phyloP scores from a whole-genome alignment of 805 yeast species.

The Blastobotrys attinorum region DNA sequence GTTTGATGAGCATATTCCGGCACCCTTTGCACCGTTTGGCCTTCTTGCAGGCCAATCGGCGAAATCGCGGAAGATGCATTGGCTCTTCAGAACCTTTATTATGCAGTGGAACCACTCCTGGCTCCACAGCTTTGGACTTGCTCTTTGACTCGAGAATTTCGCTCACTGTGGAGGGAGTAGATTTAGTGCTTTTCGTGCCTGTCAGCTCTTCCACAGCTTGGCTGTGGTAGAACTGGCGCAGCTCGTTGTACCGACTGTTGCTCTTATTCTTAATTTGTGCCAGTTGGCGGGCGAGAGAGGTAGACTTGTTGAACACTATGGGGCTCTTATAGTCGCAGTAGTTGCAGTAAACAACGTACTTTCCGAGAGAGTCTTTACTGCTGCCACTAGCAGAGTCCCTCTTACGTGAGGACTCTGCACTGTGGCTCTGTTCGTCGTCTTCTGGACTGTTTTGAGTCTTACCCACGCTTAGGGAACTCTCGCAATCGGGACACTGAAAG shows the following conservation, averaged over 20 bases:
- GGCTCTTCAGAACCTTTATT: conserved; percentile 8
- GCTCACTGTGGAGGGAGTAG: neutral
- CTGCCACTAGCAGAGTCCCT: no score
- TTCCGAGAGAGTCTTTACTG: conserved; percentile 6
- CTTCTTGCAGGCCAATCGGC: conserved; percentile 22
- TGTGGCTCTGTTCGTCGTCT: no score
- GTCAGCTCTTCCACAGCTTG: conserved; percentile 1
- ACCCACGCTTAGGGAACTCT: conserved; percentile 12
- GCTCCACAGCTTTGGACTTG: neutral
- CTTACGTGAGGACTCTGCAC: no score
- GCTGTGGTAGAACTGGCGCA: neutral
- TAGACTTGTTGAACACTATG: neutral
- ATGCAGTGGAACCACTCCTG: conserved; percentile 1
- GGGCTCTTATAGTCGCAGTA: conserved; percentile 17
- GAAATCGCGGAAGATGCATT: conserved; percentile 19
- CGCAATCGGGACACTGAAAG: conserved; percentile 29
- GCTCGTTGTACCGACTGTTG: neutral
- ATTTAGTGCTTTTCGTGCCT: neutral
- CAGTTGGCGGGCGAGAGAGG: neutral
- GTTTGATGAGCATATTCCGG: conserved; percentile 26
- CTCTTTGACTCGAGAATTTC: conserved; percentile 5
- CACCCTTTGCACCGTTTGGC: conserved; percentile 27
- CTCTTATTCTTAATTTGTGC: neutral
- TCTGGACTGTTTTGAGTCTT: no score
- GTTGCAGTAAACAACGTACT: conserved; percentile 17